phyloP scores from a whole-genome alignment of 371 early-diverging fungal genomes.

The Rhizopus stolonifer region DNA sequence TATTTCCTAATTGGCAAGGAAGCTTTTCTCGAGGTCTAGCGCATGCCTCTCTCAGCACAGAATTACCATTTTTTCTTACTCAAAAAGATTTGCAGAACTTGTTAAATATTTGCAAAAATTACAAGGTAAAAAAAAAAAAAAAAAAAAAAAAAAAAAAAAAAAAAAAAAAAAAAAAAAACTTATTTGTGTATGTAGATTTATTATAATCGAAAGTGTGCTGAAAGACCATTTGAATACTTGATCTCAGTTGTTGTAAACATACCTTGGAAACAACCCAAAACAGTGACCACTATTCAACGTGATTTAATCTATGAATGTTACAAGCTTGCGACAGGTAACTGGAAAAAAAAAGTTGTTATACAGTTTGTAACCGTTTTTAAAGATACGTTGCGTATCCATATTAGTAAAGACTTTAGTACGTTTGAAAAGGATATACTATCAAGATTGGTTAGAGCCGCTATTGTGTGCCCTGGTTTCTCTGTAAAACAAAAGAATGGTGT shows the following conservation, averaged over 20 bases:
- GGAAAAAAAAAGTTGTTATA: neutral
- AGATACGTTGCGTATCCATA: constrained; percentile 10
- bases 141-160: neutral
- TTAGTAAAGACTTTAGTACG: neutral
- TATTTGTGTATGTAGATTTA: constrained; percentile 1
- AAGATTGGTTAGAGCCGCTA: constrained; percentile 13
- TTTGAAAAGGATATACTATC: constrained; percentile 1
- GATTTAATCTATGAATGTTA: constrained; percentile 27
- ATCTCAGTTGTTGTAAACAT: constrained; percentile 17
- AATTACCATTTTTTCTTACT: constrained; percentile 7
- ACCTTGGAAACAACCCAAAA: constrained; percentile 19
- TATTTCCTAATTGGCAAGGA: constrained; percentile 16
- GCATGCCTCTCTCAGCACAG: neutral
- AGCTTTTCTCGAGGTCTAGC: constrained; percentile 10
- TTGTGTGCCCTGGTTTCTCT: constrained; percentile 21
- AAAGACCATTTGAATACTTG: constrained; percentile 22
- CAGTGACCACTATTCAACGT: constrained; percentile 18
- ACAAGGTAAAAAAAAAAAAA: constrained; percentile 9
- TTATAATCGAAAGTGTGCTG: constrained; percentile 24
- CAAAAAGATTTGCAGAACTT: constrained; percentile 21
- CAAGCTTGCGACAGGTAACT: constrained; percentile 22
- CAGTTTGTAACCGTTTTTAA: neutral
- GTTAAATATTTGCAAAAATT: constrained; percentile 15
- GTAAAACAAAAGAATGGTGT: constrained; percentile 15
- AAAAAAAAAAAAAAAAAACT: too few relatives aligned